These are phyloP conservation scores for Flagelloscypha sp. DNA, from an alignment of 768 basidiomycete species.

Conservation along the genomic window DNA sequence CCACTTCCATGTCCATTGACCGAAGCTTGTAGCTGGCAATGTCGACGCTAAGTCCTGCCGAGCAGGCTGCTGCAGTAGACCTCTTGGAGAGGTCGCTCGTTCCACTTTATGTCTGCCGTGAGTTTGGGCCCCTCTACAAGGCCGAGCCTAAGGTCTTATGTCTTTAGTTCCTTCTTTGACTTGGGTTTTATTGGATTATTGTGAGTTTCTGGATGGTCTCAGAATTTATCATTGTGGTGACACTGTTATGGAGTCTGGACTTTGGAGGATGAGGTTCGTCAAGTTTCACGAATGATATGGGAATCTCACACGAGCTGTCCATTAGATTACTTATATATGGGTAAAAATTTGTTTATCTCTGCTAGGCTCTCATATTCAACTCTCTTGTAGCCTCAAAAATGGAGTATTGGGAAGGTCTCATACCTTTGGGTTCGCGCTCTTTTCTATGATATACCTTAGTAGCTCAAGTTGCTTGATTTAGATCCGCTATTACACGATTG, in stretches of 20 bases:
- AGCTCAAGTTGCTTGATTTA: conserved; percentile 14
- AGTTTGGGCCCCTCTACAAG: conserved; percentile 1
- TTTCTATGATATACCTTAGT: background rate
- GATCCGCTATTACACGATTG: conserved; percentile 42
- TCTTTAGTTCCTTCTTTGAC: conserved; percentile 23
- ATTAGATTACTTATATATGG: conserved; percentile 31
- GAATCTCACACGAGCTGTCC: background rate
- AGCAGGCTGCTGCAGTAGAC: no score
- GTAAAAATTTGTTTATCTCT: conserved; percentile 19
- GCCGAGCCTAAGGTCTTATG: background rate
- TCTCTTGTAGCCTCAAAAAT: conserved; percentile 23
- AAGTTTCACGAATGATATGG: no score
- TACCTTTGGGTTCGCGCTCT: background rate
- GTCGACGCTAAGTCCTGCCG: no score
- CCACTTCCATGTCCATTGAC: no score
- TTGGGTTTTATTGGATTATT: conserved; percentile 31
- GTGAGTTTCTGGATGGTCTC: no score
- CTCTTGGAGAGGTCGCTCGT: no score
- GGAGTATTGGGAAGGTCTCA: conserved; percentile 28
- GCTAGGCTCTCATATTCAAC: no score
- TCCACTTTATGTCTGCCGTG: conserved; percentile 14
- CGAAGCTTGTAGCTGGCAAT: no score
- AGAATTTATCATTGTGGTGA: background rate
- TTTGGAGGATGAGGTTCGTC: conserved; percentile 25
- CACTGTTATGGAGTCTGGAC: conserved; percentile 18